Evolutionary conservation across 2,329 filamentous ascomycete species (phyloP).

Genomic region (Alternaria brassicicola): DNA sequence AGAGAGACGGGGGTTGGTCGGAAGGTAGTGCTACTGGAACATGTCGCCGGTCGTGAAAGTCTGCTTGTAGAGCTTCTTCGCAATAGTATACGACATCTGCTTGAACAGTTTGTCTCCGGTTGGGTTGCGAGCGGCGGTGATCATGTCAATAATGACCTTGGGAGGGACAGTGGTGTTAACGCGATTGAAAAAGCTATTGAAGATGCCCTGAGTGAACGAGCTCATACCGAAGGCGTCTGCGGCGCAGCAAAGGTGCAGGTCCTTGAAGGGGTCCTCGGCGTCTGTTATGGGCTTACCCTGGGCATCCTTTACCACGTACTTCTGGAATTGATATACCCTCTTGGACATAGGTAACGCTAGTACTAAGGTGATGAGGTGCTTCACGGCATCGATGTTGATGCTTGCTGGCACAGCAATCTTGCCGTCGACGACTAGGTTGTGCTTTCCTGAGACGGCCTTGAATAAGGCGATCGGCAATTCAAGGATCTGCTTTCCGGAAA

Average conservation of each 20-base stretch:
- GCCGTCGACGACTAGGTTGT: background rate
- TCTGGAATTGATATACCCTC: background rate
- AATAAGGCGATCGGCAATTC: background rate
- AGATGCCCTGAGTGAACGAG: slow-evolving; percentile 6
- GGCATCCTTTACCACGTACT: background rate
- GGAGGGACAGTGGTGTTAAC: background rate
- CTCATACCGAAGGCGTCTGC: slow-evolving; percentile 10
- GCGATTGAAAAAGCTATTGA: slow-evolving; percentile 7
- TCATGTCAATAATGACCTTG: slow-evolving; percentile 4
- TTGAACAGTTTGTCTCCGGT: slow-evolving; percentile 5
- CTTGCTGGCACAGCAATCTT: background rate
- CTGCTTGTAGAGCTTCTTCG: background rate
- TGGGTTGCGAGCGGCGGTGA: background rate
- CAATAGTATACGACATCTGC: slow-evolving; percentile 9
- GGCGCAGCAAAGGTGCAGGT: slow-evolving; percentile 5
- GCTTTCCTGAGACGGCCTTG: background rate
- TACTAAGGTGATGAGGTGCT: background rate
- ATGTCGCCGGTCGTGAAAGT: background rate
- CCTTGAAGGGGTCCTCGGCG: background rate
- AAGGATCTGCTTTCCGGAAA: background rate
- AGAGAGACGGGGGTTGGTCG: background rate
- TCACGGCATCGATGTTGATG: background rate
- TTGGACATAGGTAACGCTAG: background rate
- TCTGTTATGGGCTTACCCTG: background rate
- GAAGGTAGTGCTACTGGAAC: background rate